Evolutionary conservation across 805 yeast genomes (phyloP).

Genomic region (Candida chauliodis): DNA sequence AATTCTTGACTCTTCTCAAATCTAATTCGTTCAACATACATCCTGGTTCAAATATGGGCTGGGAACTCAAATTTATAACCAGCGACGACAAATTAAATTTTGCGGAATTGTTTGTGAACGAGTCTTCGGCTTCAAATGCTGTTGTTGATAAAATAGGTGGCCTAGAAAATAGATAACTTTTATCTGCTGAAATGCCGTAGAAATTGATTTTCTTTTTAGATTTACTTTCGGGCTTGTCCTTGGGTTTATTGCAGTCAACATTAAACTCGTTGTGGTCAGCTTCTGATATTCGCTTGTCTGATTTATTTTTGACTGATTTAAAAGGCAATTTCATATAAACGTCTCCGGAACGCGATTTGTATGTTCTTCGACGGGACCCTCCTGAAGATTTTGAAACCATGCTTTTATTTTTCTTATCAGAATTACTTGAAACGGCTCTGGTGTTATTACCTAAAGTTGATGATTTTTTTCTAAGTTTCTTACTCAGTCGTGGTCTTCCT

Average conservation of each 20-base stretch:
- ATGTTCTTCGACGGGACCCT: not conserved
- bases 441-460: too few relatives aligned
- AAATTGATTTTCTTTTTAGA: not conserved
- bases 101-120: not conserved
- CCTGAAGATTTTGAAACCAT: not conserved
- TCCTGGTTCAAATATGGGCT: slow-evolving; percentile 11
- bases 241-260: too few relatives aligned
- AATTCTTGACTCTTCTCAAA: slow-evolving; percentile 13
- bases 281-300: too few relatives aligned
- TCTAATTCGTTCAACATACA: slow-evolving; percentile 15
- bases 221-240: not conserved
- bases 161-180: slow-evolving; percentile 19
- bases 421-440: too few relatives aligned
- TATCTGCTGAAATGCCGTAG: not conserved
- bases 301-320: not conserved
- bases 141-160: slow-evolving; percentile 27
- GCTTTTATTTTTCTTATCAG: too few relatives aligned
- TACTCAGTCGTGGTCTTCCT: too few relatives aligned
- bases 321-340: slow-evolving; percentile 5
- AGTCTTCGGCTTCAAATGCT: slow-evolving; percentile 34
- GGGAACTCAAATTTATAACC: not conserved
- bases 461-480: too few relatives aligned
- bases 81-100: slow-evolving; percentile 4
- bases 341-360: slow-evolving; percentile 3
- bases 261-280: too few relatives aligned